These are phyloP conservation scores for Chlorella sp. DNA, from an alignment of 139 green algal genomes.

Conservation along the genomic window DNA sequence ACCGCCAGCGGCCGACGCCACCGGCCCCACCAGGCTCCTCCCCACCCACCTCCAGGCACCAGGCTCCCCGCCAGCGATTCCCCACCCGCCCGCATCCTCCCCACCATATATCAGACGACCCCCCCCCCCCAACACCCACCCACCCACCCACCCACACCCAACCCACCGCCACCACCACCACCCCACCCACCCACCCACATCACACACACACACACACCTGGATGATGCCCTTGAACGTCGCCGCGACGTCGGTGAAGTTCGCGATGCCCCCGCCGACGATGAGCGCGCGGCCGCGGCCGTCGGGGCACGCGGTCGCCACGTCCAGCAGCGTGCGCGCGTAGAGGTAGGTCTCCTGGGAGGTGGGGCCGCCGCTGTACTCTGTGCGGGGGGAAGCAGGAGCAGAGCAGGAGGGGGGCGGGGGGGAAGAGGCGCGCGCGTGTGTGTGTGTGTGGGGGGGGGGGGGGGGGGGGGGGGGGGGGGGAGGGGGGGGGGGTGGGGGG, in stretches of 20 bases:
- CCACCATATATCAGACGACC: no score
- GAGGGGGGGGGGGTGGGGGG: no score
- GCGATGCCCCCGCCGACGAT: constrained; percentile 93
- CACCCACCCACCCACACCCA: neutral
- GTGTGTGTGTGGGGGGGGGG: no score
- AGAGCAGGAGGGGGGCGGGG: no score
- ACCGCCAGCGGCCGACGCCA: neutral
- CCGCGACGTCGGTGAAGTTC: constrained; percentile 97
- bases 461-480: no score
- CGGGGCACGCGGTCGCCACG: constrained; percentile 67
- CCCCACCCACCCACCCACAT: neutral
- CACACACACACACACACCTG: constrained; percentile 16
- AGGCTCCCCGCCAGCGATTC: no score
- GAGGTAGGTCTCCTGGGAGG: constrained; percentile 63
- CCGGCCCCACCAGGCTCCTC: neutral
- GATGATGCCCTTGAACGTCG: constrained; percentile 94
- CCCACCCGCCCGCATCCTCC: no score
- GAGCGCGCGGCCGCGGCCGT: constrained; percentile 75
- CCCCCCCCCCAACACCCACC: neutral
- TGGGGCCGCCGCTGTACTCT: constrained; percentile 90
- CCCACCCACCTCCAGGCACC: neutral
- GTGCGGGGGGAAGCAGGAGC: constrained; percentile 2
- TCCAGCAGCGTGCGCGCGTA: constrained; percentile 63
- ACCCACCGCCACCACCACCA: neutral
- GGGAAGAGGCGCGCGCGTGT: no score